phyloP scores from a whole-genome alignment of 2,329 filamentous ascomycete species.

The Penicillium janthinellum region DNA sequence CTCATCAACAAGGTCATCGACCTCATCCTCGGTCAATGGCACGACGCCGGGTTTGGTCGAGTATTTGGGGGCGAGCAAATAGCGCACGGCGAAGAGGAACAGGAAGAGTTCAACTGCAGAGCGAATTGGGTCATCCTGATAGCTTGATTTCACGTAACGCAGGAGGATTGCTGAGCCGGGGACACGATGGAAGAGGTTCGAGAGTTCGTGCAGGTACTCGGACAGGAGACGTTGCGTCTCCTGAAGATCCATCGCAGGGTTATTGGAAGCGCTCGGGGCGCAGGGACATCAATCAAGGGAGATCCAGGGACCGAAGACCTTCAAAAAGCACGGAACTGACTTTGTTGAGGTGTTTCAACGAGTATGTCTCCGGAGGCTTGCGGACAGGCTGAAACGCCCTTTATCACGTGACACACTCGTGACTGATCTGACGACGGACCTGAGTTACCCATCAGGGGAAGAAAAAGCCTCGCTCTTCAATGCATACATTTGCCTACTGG shows the following conservation, averaged over 20 bases:
- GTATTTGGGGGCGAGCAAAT: conserved; percentile 88
- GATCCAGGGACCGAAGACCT: background rate
- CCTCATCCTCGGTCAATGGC: conserved; percentile 89
- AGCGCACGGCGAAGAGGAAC: conserved; percentile 92
- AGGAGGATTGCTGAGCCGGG: conserved; percentile 92
- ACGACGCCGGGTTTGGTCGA: conserved; percentile 91
- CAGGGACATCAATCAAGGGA: conserved; percentile 5
- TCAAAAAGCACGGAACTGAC: background rate
- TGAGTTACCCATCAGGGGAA: background rate
- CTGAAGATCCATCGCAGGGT: conserved; percentile 56
- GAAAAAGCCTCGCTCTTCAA: too few species aligned
- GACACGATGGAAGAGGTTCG: conserved; percentile 78
- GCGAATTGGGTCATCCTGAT: conserved; percentile 94
- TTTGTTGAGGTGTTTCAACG: background rate
- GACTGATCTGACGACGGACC: background rate
- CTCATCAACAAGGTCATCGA: conserved; percentile 94
- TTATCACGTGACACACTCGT: conserved; percentile 9
- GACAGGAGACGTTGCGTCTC: conserved; percentile 57
- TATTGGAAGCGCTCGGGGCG: conserved; percentile 11
- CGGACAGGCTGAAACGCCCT: conserved; percentile 3
- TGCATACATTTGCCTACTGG: background rate
- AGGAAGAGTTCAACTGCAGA: conserved; percentile 91
- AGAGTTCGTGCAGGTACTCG: conserved; percentile 57
- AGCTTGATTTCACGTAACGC: conserved; percentile 94
- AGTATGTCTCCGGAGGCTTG: conserved; percentile 1